Evolutionary conservation across 176 grass and related monocot species (phyloP).

Genomic region (Alloteropsis semialata): DNA sequence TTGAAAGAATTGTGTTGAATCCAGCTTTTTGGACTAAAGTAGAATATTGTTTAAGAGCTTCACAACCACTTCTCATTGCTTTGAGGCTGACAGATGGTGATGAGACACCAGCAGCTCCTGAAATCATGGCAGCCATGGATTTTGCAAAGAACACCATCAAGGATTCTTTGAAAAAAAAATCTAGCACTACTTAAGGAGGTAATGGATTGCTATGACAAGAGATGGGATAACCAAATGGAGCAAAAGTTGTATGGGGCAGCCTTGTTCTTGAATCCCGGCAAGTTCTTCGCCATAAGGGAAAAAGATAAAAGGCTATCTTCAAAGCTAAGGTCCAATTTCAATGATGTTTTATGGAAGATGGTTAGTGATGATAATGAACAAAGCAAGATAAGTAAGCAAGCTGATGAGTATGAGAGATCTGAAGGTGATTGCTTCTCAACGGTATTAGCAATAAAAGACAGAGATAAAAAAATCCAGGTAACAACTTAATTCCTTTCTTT

Average conservation of each 20-base stretch:
- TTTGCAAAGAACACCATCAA: neutral
- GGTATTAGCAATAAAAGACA: neutral
- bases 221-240: neutral
- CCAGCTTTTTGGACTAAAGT: neutral
- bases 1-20: neutral
- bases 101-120: neutral
- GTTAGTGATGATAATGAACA: neutral
- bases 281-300: neutral
- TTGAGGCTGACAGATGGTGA: neutral
- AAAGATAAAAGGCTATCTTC: neutral
- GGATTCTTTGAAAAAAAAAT: neutral
- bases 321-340: neutral
- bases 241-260: neutral
- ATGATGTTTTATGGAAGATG: neutral
- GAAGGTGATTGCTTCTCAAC: neutral
- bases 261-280: neutral
- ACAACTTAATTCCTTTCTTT: neutral
- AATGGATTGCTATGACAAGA: neutral
- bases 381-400: neutral
- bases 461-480: neutral
- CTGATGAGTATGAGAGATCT: neutral
- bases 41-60: neutral
- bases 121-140: neutral
- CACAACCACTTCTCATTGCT: neutral
- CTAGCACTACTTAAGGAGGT: neutral